phyloP scores from a whole-genome alignment of 345 rosid species.

The Murraya koenigii region DNA sequence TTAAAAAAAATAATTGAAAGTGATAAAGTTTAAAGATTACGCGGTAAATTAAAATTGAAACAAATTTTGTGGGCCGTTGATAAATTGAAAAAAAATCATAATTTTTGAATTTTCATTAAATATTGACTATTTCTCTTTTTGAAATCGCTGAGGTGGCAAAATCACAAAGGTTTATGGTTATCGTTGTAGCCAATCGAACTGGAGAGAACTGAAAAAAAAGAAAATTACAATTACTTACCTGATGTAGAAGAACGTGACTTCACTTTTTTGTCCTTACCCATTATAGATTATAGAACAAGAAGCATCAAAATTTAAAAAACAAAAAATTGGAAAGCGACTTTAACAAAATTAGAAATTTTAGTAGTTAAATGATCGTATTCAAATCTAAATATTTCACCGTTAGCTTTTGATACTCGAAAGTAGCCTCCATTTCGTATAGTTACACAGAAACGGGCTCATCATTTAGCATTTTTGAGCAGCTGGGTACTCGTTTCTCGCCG shows the following conservation, averaged over 20 bases:
- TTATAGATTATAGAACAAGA: background rate
- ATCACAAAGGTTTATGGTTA: background rate
- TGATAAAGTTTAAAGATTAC: too few species aligned
- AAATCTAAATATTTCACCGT: background rate
- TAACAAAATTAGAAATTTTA: background rate
- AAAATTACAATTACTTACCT: background rate
- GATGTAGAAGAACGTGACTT: background rate
- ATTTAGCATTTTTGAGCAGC: slow-evolving; percentile 14
- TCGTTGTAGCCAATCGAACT: background rate
- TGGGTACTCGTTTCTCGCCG: slow-evolving; percentile 18
- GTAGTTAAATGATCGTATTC: background rate
- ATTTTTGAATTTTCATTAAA: too few species aligned
- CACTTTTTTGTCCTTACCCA: background rate
- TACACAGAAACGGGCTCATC: background rate
- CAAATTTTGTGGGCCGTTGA: too few species aligned
- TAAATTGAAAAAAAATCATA: too few species aligned
- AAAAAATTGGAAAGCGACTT: background rate
- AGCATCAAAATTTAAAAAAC: background rate
- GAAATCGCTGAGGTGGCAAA: background rate
- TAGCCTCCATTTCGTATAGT: background rate
- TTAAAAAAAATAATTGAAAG: too few species aligned
- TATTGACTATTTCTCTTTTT: background rate
- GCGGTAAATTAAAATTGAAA: too few species aligned
- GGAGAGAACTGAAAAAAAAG: too few species aligned
- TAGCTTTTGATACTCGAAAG: background rate